These are phyloP conservation scores for Colletotrichum sp. DNA, from an alignment of 2,329 filamentous ascomycete genomes.

Conservation along the genomic window DNA sequence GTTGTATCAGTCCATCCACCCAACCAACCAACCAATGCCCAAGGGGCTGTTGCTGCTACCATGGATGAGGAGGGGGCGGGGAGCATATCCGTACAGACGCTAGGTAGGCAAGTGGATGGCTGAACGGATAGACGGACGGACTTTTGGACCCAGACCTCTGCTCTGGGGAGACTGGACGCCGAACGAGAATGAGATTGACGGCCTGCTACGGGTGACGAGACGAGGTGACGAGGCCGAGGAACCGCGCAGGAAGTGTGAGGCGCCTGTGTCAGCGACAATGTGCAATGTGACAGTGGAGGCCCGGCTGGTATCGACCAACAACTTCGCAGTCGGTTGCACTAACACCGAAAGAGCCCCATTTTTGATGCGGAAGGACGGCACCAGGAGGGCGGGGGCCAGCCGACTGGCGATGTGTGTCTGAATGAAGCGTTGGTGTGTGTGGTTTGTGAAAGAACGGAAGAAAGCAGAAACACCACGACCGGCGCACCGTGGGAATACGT, in stretches of 20 bases:
- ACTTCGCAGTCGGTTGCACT: neutral
- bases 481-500: neutral
- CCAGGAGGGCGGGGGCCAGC: neutral
- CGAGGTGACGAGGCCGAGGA: neutral
- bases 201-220: neutral
- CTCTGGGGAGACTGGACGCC: neutral
- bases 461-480: neutral
- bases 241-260: neutral
- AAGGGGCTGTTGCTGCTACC: neutral
- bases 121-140: neutral
- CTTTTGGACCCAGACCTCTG: neutral
- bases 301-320: neutral
- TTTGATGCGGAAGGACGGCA: conserved; percentile 8
- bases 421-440: neutral
- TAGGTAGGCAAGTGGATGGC: neutral
- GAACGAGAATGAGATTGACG: neutral
- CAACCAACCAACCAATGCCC: neutral
- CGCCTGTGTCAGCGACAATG: conserved; percentile 1
- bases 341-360: conserved; percentile 1
- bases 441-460: neutral
- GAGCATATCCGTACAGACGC: neutral
- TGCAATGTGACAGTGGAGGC: neutral
- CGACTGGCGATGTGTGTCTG: neutral
- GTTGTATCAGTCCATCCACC: neutral
- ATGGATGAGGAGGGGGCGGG: neutral